phyloP scores from a whole-genome alignment of 331 rosid species.

The Pyracantha coccinea region DNA sequence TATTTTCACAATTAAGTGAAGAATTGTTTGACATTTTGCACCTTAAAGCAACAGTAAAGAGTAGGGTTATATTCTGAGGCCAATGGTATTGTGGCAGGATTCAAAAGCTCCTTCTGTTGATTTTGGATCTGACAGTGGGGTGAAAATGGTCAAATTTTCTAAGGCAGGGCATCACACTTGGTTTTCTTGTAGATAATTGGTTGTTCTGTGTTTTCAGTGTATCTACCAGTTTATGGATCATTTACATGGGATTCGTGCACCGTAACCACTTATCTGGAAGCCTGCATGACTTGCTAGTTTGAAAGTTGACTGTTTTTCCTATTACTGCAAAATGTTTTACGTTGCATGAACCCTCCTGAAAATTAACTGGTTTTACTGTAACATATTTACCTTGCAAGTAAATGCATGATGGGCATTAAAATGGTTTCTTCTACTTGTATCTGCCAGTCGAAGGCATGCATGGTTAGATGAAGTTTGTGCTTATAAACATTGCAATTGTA shows the following conservation, averaged over 20 bases:
- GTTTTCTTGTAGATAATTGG: background rate
- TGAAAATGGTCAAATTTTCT: slow-evolving; percentile 49
- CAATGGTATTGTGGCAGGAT: slow-evolving; percentile 39
- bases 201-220: background rate
- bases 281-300: background rate
- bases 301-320: background rate
- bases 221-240: background rate
- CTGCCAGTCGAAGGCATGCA: background rate
- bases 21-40: background rate
- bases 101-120: slow-evolving; percentile 40
- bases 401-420: background rate
- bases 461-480: background rate
- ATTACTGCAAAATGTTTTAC: too few relatives aligned
- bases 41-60: background rate
- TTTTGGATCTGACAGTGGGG: slow-evolving; percentile 54
- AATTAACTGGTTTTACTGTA: background rate
- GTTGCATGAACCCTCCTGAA: too few relatives aligned
- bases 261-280: background rate
- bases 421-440: background rate
- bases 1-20: background rate
- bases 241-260: background rate
- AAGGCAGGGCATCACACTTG: slow-evolving; percentile 51
- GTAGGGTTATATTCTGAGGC: background rate
- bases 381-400: background rate
- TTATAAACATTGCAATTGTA: background rate